phyloP scores from a whole-genome alignment of 805 yeast genomes.

The Cyberlindnera mississippiensis region DNA sequence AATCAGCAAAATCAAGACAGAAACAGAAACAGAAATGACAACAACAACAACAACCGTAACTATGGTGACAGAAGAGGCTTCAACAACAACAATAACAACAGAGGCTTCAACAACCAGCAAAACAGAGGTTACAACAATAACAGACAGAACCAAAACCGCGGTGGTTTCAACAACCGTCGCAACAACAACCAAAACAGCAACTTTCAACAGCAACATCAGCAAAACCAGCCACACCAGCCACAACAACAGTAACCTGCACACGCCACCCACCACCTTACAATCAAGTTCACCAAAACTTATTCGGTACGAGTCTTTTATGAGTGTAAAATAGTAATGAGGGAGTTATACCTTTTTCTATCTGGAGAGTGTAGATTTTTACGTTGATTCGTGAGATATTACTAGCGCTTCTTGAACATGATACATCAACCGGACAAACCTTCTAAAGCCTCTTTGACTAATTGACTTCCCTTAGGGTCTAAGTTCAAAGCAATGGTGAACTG shows the following conservation, averaged over 20 bases:
- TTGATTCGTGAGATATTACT: not conserved
- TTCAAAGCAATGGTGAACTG: constrained; percentile 87
- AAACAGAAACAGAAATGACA: constrained; percentile 40
- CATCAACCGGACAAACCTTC: constrained; percentile 40
- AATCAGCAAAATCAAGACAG: constrained; percentile 45
- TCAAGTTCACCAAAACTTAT: constrained; percentile 1
- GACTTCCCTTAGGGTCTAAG: constrained; percentile 89
- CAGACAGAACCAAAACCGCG: constrained; percentile 7
- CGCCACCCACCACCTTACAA: not conserved
- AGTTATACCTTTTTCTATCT: not conserved
- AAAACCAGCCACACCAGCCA: constrained; percentile 6
- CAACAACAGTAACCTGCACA: constrained; percentile 8
- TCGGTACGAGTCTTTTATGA: constrained; percentile 9
- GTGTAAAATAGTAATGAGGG: constrained; percentile 8
- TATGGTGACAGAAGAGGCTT: constrained; percentile 25
- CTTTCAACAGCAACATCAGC: constrained; percentile 8
- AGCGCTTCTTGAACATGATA: not conserved
- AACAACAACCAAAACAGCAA: constrained; percentile 9
- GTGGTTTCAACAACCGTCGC: constrained; percentile 8
- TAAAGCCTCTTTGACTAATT: constrained; percentile 78
- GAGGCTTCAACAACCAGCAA: constrained; percentile 24
- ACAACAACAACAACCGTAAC: constrained; percentile 36
- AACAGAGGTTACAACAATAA: constrained; percentile 11
- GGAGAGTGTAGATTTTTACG: too few relatives aligned
- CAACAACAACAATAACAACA: constrained; percentile 31